Evolutionary conservation across 2,329 filamentous ascomycete genomes (phyloP), one percentile per base, ranked within the genome.

Genomic region (Penicillium sp.): DNA sequence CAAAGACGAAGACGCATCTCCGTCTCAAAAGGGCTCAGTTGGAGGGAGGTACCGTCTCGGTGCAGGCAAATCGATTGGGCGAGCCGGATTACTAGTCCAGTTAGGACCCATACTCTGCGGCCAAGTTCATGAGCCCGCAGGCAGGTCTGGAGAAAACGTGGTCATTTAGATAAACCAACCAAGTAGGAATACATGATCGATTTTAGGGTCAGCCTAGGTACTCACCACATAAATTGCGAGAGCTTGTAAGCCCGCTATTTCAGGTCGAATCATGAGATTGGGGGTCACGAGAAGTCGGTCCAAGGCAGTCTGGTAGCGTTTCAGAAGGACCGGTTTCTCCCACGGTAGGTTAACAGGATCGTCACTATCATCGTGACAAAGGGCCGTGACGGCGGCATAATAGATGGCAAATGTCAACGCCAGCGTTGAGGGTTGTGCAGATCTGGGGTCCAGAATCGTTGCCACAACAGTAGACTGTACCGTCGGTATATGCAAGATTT

Each of bases 31-130:
- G 82, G 81, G 1, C 74, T 70, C 0, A 85, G 71, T 27, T 72
- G 43, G 2, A 68, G 69, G 55, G 83, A 82, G 13, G 71, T 71
- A 4, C 81, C 81, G 53, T 86, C 83, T 45, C 82, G 75, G 60
- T 87, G 83, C 4, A 86, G 72, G 1, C 83, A 82, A 16, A 87
- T 71, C 0, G 81, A 80, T 55, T 85, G 80, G 80, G 45, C 79
- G 57, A 85, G 83, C 14, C 82, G 73, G 14, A 85, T 78, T 2
- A 28, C 27, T 28, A 28, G 27, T 6, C 83, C 83, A 1, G 78
- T 82, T 57, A 85, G 66, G 7, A 81, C 81, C 82, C 82, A 86
- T 41, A 74, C 69, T 41, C 71, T 46, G 4, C 49, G 49, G 10
- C 49, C 49, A 28, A 25, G 28, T 27, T 51, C 49, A 16, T 46